phyloP scores from a whole-genome alignment of 257 asterid genomes.

The Nicotiana undulata region DNA sequence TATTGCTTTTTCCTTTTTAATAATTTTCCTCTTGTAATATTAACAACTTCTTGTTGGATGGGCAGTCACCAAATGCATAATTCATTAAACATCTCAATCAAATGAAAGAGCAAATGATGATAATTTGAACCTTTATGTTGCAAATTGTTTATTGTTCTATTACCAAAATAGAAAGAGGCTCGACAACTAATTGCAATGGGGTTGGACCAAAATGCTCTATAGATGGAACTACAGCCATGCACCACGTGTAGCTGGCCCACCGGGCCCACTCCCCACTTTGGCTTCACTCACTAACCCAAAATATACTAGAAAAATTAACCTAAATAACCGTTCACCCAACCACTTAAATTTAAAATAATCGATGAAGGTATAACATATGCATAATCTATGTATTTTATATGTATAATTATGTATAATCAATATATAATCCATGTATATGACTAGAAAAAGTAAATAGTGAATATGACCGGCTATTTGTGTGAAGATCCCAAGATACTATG shows the following conservation, averaged over 20 bases:
- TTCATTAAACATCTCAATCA: conserved; percentile 4
- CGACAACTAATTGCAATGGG: not conserved
- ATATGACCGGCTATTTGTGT: too few relatives aligned
- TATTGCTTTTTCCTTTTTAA: not conserved
- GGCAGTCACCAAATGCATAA: too few relatives aligned
- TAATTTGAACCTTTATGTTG: conserved; percentile 11
- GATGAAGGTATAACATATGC: too few relatives aligned
- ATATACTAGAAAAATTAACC: too few relatives aligned
- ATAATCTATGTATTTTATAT: too few relatives aligned
- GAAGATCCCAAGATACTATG: conserved; percentile 9
- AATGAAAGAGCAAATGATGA: conserved; percentile 1
- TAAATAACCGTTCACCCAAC: too few relatives aligned
- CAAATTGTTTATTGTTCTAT: conserved; percentile 28
- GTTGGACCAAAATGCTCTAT: conserved; percentile 1
- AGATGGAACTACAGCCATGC: conserved; percentile 4
- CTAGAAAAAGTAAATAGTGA: too few relatives aligned
- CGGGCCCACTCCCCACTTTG: conserved; percentile 7
- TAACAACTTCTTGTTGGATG: too few relatives aligned
- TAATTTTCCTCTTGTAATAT: not conserved
- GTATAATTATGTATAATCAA: too few relatives aligned
- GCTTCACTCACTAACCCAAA: not conserved
- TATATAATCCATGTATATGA: too few relatives aligned
- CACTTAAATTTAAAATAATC: too few relatives aligned
- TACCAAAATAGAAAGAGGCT: conserved; percentile 29
- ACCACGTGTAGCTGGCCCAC: conserved; percentile 16